A percentile compares a stretch with the other conserved stretches of the same genome.
These are phyloP conservation scores for Cyberlindnera samutprakarnensis DNA, from an alignment of 805 yeast species.

Conservation along the genomic window DNA sequence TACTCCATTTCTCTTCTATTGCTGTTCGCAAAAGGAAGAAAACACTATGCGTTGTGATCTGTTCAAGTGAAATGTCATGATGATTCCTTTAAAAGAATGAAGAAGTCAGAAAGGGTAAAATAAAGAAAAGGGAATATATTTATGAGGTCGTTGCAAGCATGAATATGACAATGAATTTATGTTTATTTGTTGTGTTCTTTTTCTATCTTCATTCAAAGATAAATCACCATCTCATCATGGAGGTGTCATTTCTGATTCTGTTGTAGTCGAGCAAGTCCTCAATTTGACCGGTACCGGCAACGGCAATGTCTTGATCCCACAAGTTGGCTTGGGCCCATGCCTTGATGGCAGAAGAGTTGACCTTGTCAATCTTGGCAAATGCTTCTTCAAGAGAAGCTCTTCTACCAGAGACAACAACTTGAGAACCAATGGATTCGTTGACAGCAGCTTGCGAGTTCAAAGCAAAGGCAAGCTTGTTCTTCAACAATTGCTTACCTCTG, in stretches of 20 bases:
- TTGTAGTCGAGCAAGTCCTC: slow-evolving; percentile 78
- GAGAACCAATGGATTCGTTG: slow-evolving; percentile 50
- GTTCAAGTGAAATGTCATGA: too few species aligned
- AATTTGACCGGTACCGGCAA: slow-evolving; percentile 80
- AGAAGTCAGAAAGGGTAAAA: neutral
- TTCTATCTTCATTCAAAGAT: neutral
- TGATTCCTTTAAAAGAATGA: too few species aligned
- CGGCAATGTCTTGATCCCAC: slow-evolving; percentile 82
- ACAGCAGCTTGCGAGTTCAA: slow-evolving; percentile 43
- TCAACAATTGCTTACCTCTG: slow-evolving; percentile 67
- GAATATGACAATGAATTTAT: too few species aligned
- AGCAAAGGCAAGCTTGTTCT: slow-evolving; percentile 49
- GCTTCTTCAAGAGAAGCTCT: slow-evolving; percentile 54
- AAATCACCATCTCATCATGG: slow-evolving; percentile 73
- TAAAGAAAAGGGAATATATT: neutral
- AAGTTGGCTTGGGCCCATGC: slow-evolving; percentile 69
- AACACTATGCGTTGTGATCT: too few species aligned
- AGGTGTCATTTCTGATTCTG: slow-evolving; percentile 85
- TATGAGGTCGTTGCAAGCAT: too few species aligned
- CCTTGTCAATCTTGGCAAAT: slow-evolving; percentile 53
- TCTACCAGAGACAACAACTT: slow-evolving; percentile 54
- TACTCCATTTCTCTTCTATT: too few species aligned
- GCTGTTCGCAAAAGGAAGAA: too few species aligned
- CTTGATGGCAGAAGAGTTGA: slow-evolving; percentile 51
- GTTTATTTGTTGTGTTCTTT: too few species aligned